Evolutionary conservation across 73 alveolate species (phyloP), one percentile per base, ranked within the genome.

Genomic region (Paramecium tetraurelia): DNA sequence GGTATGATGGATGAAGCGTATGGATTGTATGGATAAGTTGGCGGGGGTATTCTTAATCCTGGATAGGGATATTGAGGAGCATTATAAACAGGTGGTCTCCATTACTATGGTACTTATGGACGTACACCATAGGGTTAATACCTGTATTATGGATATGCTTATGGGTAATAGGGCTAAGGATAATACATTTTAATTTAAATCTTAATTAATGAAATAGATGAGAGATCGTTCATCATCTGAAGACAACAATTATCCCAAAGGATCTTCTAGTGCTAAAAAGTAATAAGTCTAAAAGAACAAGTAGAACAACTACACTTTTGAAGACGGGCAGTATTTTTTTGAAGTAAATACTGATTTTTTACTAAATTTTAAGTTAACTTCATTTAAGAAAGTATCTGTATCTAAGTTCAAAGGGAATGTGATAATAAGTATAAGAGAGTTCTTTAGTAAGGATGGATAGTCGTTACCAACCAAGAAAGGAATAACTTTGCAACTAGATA

Each of bases 351-450:
- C 21, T 18, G 29, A 53, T 53, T 20, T 53, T 50, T 53, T 12
- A 12, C 40, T 18, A 20, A 36, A 33, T 38, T 40, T 40, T 72
- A 36, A 93, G 69, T 24, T 89, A 18, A 89, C 85, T 75, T 89
- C 92, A 14, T 14, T 12, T n/a, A 70, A 46, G 38, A 70, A 58
- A 43, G 14, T 59, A 22, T 71, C 43, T 46, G 75, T 89, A 16
- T 58, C 53, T 12, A 46, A 41, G 50, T 89, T 59, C 58, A 35
- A 72, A 29, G 92, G 92, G 12, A 14, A 43, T 22, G 92, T 89
- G 38, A 46, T 71, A 9, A 57, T 76, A 8, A 86, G 72, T 46
- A 20, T 75, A 21, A 89, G 94, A 43, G 92, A 89, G 85, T 89
- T 16, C 85, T 89, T 35, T 53, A 38, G 76, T 3, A 89, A 89